Conservation (phyloP, 768 basidiomycete species). For the Serendipita indica region DNA sequence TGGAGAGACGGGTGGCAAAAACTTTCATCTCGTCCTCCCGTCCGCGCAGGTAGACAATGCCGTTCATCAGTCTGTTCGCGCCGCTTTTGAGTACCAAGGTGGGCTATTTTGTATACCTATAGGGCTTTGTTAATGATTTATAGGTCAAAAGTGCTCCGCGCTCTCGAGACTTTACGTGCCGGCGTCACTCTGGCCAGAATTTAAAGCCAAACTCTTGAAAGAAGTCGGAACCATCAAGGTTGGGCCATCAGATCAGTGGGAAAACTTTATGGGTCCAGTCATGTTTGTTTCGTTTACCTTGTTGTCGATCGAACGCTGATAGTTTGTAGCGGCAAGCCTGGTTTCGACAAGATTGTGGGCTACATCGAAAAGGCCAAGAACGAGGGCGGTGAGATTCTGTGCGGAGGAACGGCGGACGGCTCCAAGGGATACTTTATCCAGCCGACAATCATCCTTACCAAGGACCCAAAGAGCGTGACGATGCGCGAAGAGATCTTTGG, state of each 20-base stretch:
- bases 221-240: constrained; percentile 78
- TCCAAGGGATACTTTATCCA: constrained; percentile 88
- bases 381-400: constrained; percentile 76
- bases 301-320: neutral
- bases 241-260: constrained; percentile 59
- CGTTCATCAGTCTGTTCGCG: constrained; percentile 76
- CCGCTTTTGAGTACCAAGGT: constrained; percentile 94
- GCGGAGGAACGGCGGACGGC: constrained; percentile 74
- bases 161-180: constrained; percentile 85
- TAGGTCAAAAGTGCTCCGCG: constrained; percentile 94
- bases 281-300: constrained; percentile 39
- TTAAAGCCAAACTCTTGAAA: constrained; percentile 60
- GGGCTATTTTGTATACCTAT: constrained; percentile 12
- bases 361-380: constrained; percentile 81
- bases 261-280: constrained; percentile 90
- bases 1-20: constrained; percentile 97
- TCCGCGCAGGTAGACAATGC: constrained; percentile 80
- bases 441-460: constrained; percentile 86
- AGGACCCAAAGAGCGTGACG: constrained; percentile 76
- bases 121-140: neutral
- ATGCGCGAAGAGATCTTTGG: constrained; percentile 96
- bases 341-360: constrained; percentile 71
- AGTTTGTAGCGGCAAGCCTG: constrained; percentile 50
- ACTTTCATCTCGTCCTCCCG: constrained; percentile 87
- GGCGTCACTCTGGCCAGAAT: constrained; percentile 65